These are phyloP conservation scores for Naganishia vishniacii DNA, from an alignment of 768 basidiomycete species.

Conservation along the genomic window DNA sequence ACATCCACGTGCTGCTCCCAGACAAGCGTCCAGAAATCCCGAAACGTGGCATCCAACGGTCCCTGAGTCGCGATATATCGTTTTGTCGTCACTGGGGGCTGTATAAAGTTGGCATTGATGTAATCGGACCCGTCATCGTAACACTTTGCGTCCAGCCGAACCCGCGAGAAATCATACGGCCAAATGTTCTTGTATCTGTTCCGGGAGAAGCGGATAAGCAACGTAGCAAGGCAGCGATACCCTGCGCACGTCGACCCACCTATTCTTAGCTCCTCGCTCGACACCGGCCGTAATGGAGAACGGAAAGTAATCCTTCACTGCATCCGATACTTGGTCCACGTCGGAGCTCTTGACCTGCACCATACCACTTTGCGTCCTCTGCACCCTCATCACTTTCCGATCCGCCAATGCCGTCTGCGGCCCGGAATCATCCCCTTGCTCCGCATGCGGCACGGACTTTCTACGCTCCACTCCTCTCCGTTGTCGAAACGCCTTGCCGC, in stretches of 20 bases:
- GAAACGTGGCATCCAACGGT: conserved; percentile 78
- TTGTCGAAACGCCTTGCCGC: neutral
- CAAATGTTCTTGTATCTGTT: conserved; percentile 90
- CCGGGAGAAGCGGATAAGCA: too few relatives aligned
- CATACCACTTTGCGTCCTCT: conserved; percentile 33
- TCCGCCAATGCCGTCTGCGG: too few relatives aligned
- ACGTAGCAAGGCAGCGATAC: neutral
- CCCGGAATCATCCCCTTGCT: neutral
- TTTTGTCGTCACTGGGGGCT: conserved; percentile 71
- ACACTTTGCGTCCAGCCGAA: conserved; percentile 57
- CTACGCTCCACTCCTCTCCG: neutral
- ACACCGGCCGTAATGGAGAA: conserved; percentile 93
- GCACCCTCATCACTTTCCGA: conserved; percentile 15
- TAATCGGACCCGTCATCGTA: conserved; percentile 68
- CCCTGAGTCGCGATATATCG: conserved; percentile 96
- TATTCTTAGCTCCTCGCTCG: conserved; percentile 88
- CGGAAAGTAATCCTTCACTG: conserved; percentile 56
- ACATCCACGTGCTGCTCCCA: conserved; percentile 94
- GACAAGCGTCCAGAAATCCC: conserved; percentile 91
- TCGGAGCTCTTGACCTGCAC: conserved; percentile 31
- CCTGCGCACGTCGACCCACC: conserved; percentile 53
- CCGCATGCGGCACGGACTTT: neutral
- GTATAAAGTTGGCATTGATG: conserved; percentile 89
- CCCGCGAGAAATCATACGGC: conserved; percentile 90
- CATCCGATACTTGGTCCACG: conserved; percentile 19